A percentile compares a stretch with the other conserved stretches of the same genome.
Evolutionary conservation across 2,329 filamentous ascomycete species (phyloP).

Genomic region (Fusarium secorum): DNA sequence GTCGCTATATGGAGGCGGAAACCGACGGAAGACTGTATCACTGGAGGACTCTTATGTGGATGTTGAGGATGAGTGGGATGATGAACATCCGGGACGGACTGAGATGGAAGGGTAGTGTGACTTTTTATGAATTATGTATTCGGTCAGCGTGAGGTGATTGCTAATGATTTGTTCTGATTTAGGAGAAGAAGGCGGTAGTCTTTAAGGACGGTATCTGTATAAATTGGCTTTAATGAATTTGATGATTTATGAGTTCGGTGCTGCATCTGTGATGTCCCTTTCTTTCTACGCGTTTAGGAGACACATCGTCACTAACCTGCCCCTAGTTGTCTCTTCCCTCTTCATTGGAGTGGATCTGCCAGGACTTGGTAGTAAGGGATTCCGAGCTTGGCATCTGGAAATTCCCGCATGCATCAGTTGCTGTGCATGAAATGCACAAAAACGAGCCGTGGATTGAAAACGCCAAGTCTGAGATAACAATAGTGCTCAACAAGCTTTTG

Average conservation of each 20-base stretch:
- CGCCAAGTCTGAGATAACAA: too few species aligned
- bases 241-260: rapidly evolving
- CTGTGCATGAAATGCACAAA: too few species aligned
- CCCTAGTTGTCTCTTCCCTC: too few species aligned
- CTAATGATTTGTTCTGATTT: not conserved
- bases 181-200: not conserved
- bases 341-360: too few species aligned
- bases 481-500: too few species aligned
- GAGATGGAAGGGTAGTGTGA: conserved; percentile 29
- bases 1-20: conserved; percentile 12
- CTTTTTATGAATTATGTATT: not conserved
- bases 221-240: not conserved
- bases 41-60: conserved; percentile 28
- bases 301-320: too few species aligned
- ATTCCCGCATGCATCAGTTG: too few species aligned
- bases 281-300: too few species aligned
- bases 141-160: not conserved
- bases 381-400: too few species aligned
- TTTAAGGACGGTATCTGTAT: rapidly evolving
- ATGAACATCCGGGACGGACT: conserved; percentile 12
- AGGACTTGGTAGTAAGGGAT: too few species aligned
- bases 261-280: not conserved
- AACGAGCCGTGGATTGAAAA: too few species aligned
- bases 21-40: not conserved
- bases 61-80: conserved; percentile 34